Percentiles rank a stretch among this genome's conserved stretches.
Evolutionary conservation across 2,329 filamentous ascomycete genomes (phyloP).

Genomic region (Podosphaera fusca): DNA sequence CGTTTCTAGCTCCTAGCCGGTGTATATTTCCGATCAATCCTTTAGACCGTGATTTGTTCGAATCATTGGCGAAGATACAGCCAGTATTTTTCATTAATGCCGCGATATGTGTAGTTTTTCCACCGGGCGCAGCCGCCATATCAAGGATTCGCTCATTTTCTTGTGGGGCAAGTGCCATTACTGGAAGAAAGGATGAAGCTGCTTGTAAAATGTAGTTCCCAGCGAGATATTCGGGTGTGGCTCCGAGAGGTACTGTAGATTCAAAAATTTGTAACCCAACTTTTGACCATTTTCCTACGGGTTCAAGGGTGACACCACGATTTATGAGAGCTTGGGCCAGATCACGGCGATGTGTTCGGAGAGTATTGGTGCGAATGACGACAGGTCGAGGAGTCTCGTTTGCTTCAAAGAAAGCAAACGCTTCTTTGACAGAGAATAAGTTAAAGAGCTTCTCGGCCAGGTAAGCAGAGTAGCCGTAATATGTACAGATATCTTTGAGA

Average conservation of each 20-base stretch:
- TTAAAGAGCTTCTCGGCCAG: slow-evolving; percentile 90
- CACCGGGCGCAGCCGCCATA: slow-evolving; percentile 82
- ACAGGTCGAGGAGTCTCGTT: slow-evolving; percentile 89
- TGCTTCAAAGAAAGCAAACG: slow-evolving; percentile 94
- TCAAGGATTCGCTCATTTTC: slow-evolving; percentile 80
- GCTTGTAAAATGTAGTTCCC: slow-evolving; percentile 97
- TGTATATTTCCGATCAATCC: slow-evolving; percentile 97
- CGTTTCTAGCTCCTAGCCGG: slow-evolving; percentile 79
- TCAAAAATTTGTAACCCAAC: slow-evolving; percentile 94
- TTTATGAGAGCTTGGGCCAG: slow-evolving; percentile 88
- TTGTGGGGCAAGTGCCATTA: slow-evolving; percentile 90
- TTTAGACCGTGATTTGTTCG: slow-evolving; percentile 79
- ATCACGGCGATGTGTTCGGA: slow-evolving; percentile 52
- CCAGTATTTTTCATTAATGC: slow-evolving; percentile 96
- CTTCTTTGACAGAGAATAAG: slow-evolving; percentile 79
- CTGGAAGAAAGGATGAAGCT: slow-evolving; percentile 85
- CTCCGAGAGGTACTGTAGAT: slow-evolving; percentile 55
- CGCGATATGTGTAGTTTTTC: slow-evolving; percentile 91
- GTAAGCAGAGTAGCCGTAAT: slow-evolving; percentile 89
- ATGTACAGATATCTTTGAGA: slow-evolving; percentile 77
- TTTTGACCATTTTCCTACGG: slow-evolving; percentile 96
- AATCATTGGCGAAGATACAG: slow-evolving; percentile 87
- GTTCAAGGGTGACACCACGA: slow-evolving; percentile 84
- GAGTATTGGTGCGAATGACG: slow-evolving; percentile 90
- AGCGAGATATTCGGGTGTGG: slow-evolving; percentile 89